Percentiles rank a stretch among this genome's conserved stretches.
Conservation (phyloP, 768 basidiomycete species). For the Termitomyces sp. region DNA sequence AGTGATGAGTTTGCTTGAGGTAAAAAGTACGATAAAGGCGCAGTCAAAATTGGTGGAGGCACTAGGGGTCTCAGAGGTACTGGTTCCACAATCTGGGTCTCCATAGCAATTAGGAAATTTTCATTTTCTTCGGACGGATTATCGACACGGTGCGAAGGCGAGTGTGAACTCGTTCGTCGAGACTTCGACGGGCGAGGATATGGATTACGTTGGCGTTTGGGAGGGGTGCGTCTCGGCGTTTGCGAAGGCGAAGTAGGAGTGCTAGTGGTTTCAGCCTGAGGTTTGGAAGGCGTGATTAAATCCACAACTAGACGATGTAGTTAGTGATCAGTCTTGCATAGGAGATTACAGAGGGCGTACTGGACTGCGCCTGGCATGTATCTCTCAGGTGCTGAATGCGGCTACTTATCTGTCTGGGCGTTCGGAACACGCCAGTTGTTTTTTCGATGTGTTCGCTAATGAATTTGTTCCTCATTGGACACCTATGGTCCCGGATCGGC, state of each 20-base stretch:
- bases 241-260: slow-evolving; percentile 6
- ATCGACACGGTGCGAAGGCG: too few relatives aligned
- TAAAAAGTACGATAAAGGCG: not conserved
- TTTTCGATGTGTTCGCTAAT: slow-evolving; percentile 55
- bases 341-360: not conserved
- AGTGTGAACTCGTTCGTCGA: not conserved
- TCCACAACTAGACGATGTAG: slow-evolving; percentile 18
- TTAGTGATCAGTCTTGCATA: not conserved
- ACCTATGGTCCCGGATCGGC: slow-evolving; percentile 45
- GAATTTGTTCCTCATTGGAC: slow-evolving; percentile 59
- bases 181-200: slow-evolving; percentile 5
- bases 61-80: not conserved
- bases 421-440: slow-evolving; percentile 46
- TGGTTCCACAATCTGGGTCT: not conserved
- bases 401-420: slow-evolving; percentile 57
- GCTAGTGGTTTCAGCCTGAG: too few relatives aligned
- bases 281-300: slow-evolving; percentile 14
- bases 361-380: slow-evolving; percentile 34
- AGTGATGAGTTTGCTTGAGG: not conserved
- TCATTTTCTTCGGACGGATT: not conserved
- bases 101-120: not conserved
- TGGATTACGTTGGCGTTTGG: slow-evolving; percentile 17
- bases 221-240: slow-evolving; percentile 16
- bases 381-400: slow-evolving; percentile 55
- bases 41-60: not conserved